Evolutionary conservation across 2,329 filamentous ascomycete species (phyloP).

Genomic region (Phyllosticta capitalensis): DNA sequence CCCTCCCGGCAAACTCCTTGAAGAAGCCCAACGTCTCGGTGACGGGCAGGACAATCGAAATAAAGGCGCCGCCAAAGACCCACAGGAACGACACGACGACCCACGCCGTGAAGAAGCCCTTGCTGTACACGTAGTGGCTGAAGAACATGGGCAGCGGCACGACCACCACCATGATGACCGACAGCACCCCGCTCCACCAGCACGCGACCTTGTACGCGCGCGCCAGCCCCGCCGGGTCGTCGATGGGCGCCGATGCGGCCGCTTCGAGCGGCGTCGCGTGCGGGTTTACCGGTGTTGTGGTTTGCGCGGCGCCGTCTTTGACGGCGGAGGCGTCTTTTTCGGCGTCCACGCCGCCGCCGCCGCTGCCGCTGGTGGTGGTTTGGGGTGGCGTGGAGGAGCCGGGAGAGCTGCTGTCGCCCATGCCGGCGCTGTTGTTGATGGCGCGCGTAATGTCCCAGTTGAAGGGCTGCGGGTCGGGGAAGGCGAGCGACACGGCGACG

Average conservation of each 20-base stretch:
- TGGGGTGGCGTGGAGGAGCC: not conserved
- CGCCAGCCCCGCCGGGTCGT: slow-evolving; percentile 23
- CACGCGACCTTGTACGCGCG: slow-evolving; percentile 30
- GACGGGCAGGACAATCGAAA: slow-evolving; percentile 33
- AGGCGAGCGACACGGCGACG: slow-evolving; percentile 37
- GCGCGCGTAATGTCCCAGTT: slow-evolving; percentile 30
- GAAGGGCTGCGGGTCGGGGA: slow-evolving; percentile 27
- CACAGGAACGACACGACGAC: slow-evolving; percentile 34
- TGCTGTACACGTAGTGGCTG: slow-evolving; percentile 31
- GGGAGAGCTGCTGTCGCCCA: slow-evolving; percentile 16
- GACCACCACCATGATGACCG: slow-evolving; percentile 32
- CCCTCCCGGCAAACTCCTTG: slow-evolving; percentile 11
- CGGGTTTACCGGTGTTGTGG: not conserved
- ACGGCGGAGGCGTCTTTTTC: not conserved
- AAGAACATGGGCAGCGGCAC: slow-evolving; percentile 35
- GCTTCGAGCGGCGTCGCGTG: not conserved
- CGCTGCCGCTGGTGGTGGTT: too few relatives aligned
- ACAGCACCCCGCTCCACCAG: slow-evolving; percentile 28
- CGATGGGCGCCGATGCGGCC: slow-evolving; percentile 14
- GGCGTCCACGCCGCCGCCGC: too few relatives aligned
- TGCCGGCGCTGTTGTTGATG: slow-evolving; percentile 23
- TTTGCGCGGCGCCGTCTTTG: too few relatives aligned
- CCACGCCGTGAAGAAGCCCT: slow-evolving; percentile 34
- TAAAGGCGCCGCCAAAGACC: slow-evolving; percentile 32
- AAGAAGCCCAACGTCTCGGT: slow-evolving; percentile 32